Evolutionary conservation across 2,329 filamentous ascomycete species (phyloP).

Genomic region (Aspergillus texensis): DNA sequence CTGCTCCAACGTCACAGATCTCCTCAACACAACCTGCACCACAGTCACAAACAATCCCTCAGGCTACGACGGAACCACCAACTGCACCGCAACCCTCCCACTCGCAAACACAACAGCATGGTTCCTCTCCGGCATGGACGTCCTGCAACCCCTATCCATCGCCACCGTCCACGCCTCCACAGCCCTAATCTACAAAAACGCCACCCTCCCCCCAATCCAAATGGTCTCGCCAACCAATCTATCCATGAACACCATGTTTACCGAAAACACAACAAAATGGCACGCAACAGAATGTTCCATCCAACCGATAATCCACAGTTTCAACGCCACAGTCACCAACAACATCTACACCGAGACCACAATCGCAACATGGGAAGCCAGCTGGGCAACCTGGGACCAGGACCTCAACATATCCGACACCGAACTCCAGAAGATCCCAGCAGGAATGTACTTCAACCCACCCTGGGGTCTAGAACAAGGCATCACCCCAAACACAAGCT

Average conservation of each 20-base stretch:
- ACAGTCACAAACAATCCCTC: background rate
- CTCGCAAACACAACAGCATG: background rate
- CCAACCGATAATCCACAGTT: background rate
- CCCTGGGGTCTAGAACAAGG: background rate
- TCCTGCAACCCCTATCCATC: background rate
- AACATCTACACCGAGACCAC: background rate
- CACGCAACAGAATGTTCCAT: background rate
- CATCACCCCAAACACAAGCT: background rate
- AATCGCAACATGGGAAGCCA: background rate
- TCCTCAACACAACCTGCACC: background rate
- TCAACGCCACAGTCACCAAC: background rate
- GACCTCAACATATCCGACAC: background rate
- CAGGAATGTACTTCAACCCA: background rate
- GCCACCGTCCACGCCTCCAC: background rate
- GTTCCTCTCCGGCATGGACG: background rate
- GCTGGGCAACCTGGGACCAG: background rate
- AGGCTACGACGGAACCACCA: background rate
- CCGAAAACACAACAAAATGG: background rate
- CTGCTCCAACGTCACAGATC: conserved; percentile 15
- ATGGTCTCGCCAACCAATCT: background rate
- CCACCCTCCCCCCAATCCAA: background rate
- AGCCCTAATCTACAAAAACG: conserved; percentile 1
- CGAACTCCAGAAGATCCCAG: background rate
- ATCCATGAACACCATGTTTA: background rate
- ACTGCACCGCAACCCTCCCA: background rate